Percentiles rank a stretch among this genome's conserved stretches.
These are phyloP conservation scores for Parastagonospora avenae DNA, from an alignment of 2,329 filamentous ascomycete genomes.

Conservation along the genomic window DNA sequence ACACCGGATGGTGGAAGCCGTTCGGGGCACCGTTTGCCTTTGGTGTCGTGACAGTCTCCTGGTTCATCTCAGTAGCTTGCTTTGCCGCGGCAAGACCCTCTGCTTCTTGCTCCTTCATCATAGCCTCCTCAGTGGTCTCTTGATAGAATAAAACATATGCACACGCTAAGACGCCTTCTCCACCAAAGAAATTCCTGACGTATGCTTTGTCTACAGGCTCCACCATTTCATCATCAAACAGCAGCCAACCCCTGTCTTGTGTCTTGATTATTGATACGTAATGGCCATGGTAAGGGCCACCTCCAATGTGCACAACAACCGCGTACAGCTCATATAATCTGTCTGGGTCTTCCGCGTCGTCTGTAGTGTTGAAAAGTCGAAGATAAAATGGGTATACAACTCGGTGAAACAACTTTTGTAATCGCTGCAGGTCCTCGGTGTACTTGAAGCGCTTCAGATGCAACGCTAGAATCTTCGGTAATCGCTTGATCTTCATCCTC, in stretches of 20 bases:
- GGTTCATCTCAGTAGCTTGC: constrained; percentile 50
- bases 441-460: constrained; percentile 99
- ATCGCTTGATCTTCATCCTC: constrained; percentile 96
- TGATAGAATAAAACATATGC: constrained; percentile 98
- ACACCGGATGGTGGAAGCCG: constrained; percentile 40
- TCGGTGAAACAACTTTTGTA: constrained; percentile 95
- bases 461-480: constrained; percentile 88
- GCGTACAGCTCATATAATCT: constrained; percentile 95
- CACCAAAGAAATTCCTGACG: constrained; percentile 95
- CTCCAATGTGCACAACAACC: constrained; percentile 95
- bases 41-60: constrained; percentile 62
- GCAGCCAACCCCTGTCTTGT: constrained; percentile 89
- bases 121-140: constrained; percentile 75
- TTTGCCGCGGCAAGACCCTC: constrained; percentile 63
- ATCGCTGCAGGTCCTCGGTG: constrained; percentile 88
- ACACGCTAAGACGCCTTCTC: constrained; percentile 81
- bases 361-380: constrained; percentile 95
- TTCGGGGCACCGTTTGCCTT: constrained; percentile 53
- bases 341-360: constrained; percentile 92
- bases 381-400: constrained; percentile 97
- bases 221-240: constrained; percentile 98
- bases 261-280: constrained; percentile 99
- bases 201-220: constrained; percentile 97
- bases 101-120: constrained; percentile 79
- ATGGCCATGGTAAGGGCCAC: constrained; percentile 95